These are phyloP conservation scores for Epicoccum sorghinum DNA, from an alignment of 2,329 filamentous ascomycete species.

Conservation along the genomic window DNA sequence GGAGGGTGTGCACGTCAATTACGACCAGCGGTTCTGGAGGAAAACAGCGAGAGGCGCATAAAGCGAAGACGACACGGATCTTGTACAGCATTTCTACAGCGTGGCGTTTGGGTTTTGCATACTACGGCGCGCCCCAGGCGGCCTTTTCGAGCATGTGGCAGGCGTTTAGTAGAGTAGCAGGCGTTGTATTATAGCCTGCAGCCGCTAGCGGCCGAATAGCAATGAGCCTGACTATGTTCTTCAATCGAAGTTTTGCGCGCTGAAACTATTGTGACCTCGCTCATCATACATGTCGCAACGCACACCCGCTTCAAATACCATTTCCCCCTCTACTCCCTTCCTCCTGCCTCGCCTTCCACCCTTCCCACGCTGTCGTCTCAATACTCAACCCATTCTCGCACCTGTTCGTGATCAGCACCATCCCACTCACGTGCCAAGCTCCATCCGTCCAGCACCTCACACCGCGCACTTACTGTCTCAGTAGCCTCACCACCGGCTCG, in stretches of 20 bases:
- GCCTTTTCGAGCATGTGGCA: constrained; percentile 28
- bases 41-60: constrained; percentile 46
- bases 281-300: too few species aligned
- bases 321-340: not conserved
- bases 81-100: constrained; percentile 43
- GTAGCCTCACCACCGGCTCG: constrained; percentile 63
- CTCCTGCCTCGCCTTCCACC: constrained; percentile 44
- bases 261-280: not conserved
- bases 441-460: constrained; percentile 7
- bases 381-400: constrained; percentile 63
- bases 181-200: constrained; percentile 28
- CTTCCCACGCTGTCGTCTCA: constrained; percentile 68
- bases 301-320: not conserved
- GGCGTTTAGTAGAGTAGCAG: constrained; percentile 22
- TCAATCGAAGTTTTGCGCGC: not conserved
- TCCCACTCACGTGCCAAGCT: constrained; percentile 23
- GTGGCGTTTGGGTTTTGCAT: constrained; percentile 48
- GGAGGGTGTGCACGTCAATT: constrained; percentile 60
- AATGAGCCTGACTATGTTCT: constrained; percentile 1
- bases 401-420: constrained; percentile 33
- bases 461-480: constrained; percentile 58
- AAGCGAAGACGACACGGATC: constrained; percentile 6
- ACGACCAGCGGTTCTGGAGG: constrained; percentile 65
- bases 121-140: constrained; percentile 19
- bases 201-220: constrained; percentile 1